Evolutionary conservation across 2,329 filamentous ascomycete genomes (phyloP).

Genomic region (Zarea fungicola): DNA sequence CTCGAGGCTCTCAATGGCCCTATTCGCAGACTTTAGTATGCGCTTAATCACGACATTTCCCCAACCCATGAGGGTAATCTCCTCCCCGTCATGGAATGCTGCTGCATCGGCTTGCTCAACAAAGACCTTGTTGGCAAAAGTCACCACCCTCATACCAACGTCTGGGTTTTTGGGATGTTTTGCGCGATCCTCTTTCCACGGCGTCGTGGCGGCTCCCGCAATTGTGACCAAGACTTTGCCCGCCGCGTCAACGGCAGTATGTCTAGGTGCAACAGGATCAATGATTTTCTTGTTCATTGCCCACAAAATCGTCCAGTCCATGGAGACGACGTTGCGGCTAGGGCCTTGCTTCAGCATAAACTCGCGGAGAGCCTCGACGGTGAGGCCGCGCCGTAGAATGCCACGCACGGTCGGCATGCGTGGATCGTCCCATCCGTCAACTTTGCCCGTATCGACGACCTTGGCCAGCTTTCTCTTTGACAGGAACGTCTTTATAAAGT

Average conservation of each 20-base stretch:
- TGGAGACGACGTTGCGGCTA: conserved; percentile 67
- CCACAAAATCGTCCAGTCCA: conserved; percentile 69
- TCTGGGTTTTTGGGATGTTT: conserved; percentile 77
- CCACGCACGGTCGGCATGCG: conserved; percentile 74
- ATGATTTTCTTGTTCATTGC: conserved; percentile 55
- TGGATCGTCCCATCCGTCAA: conserved; percentile 74
- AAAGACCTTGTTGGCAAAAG: conserved; percentile 63
- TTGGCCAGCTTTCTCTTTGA: conserved; percentile 84
- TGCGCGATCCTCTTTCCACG: conserved; percentile 63
- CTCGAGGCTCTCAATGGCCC: conserved; percentile 59
- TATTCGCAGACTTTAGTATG: conserved; percentile 43
- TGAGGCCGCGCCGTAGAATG: conserved; percentile 67
- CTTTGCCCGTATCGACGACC: conserved; percentile 47
- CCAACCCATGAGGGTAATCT: conserved; percentile 90
- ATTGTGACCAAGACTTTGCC: conserved; percentile 62
- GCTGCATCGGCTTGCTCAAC: conserved; percentile 77
- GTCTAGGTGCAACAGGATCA: conserved; percentile 63
- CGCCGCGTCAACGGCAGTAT: conserved; percentile 62
- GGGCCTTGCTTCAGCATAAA: conserved; percentile 76
- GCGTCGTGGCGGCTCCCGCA: conserved; percentile 54
- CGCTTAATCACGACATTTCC: conserved; percentile 70
- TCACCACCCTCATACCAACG: conserved; percentile 76
- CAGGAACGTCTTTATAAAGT: conserved; percentile 76
- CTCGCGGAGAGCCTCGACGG: conserved; percentile 65
- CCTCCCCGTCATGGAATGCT: conserved; percentile 70